Conservation (phyloP, 129 eudicot genomes). For the Chrysanthemum makinoi region DNA sequence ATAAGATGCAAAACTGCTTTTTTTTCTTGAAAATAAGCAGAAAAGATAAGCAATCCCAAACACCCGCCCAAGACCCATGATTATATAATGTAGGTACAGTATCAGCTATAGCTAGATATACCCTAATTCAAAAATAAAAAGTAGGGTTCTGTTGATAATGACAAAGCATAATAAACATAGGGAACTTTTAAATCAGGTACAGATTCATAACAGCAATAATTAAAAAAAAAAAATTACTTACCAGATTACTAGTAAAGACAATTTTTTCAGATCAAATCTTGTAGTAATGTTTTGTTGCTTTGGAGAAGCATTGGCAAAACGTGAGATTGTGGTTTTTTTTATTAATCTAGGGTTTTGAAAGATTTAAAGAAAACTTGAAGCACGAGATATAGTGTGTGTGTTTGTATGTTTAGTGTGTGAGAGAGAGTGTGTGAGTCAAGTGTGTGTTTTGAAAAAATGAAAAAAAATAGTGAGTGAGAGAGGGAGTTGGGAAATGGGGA, state of each 20-base stretch:
- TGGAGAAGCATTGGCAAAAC: constrained; percentile 24
- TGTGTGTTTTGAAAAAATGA: constrained; percentile 39
- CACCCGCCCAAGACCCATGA: too few relatives aligned
- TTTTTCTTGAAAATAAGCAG: too few relatives aligned
- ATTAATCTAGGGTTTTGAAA: constrained; percentile 24
- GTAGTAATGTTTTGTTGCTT: constrained; percentile 15
- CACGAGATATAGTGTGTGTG: constrained; percentile 20
- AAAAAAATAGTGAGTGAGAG: background rate
- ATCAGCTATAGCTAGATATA: background rate
- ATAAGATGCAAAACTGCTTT: too few relatives aligned
- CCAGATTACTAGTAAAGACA: constrained; percentile 4
- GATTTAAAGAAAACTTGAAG: constrained; percentile 22
- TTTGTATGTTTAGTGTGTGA: background rate
- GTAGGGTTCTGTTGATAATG: constrained; percentile 23
- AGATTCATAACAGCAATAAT: constrained; percentile 9
- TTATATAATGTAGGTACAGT: constrained; percentile 1
- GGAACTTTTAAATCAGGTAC: constrained; percentile 7
- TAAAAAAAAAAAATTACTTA: background rate
- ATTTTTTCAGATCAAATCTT: constrained; percentile 21
- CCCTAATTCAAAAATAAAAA: background rate
- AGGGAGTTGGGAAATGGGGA: constrained; percentile 1
- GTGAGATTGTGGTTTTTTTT: constrained; percentile 11
- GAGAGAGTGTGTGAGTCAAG: background rate
- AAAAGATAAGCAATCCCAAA: too few relatives aligned
- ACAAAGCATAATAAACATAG: constrained; percentile 18